Conservation (phyloP, 192 early-diverging fungal genomes). For the Jimgerdemannia lactiflua region DNA sequence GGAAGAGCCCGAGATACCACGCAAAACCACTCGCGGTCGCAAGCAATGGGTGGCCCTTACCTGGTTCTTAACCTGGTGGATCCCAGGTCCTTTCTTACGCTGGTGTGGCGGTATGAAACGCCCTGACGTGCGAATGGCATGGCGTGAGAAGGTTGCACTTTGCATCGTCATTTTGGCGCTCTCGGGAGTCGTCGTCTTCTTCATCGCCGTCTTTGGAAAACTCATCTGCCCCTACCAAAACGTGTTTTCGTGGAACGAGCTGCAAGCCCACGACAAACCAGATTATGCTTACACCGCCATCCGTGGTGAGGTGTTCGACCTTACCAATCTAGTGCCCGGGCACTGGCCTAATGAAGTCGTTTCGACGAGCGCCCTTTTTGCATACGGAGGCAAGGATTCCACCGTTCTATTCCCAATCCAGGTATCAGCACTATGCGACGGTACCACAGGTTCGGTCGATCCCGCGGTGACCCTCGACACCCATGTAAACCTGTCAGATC, state of each 20-base stretch:
- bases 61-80: constrained; percentile 77
- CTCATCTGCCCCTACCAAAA: constrained; percentile 73
- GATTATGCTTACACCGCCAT: constrained; percentile 58
- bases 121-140: constrained; percentile 83
- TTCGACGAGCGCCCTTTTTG: constrained; percentile 51
- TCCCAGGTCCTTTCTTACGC: constrained; percentile 67
- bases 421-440: constrained; percentile 61
- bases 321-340: constrained; percentile 60
- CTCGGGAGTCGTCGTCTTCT: constrained; percentile 79
- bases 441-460: constrained; percentile 50
- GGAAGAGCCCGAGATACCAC: constrained; percentile 51
- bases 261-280: constrained; percentile 24
- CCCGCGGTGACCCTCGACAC: constrained; percentile 41
- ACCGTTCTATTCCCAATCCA: constrained; percentile 71
- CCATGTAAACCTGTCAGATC: constrained; percentile 41
- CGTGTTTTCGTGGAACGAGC: constrained; percentile 64
- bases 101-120: constrained; percentile 79
- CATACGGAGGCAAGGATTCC: constrained; percentile 67
- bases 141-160: constrained; percentile 96
- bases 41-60: constrained; percentile 84
- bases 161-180: constrained; percentile 82
- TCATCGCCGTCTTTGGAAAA: constrained; percentile 75
- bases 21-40: constrained; percentile 52
- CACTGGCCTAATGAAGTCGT: constrained; percentile 53
- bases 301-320: constrained; percentile 82